Conservation (phyloP, 164 flowering plant species). For the Pachysandra terminalis region DNA sequence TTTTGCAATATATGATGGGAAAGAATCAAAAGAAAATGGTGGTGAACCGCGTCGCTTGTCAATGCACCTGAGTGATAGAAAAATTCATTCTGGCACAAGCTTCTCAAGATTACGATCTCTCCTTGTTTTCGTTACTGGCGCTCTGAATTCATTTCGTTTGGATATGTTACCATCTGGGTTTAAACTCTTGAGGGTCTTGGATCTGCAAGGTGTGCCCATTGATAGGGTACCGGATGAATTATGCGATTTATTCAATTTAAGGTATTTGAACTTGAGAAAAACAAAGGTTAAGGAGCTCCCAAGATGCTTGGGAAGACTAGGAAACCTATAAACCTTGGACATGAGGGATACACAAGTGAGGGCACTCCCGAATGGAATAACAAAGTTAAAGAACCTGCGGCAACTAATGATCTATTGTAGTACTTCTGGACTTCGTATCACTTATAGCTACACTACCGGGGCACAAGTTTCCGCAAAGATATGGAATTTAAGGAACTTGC, state of each 20-base stretch:
- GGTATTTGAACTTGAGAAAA: conserved; percentile 15
- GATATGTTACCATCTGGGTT: not conserved
- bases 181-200: conserved; percentile 9
- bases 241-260: conserved; percentile 16
- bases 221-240: conserved; percentile 9
- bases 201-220: conserved; percentile 4
- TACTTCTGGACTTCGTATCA: not conserved
- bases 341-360: conserved; percentile 6
- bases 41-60: not conserved
- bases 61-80: not conserved
- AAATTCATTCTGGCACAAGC: not conserved
- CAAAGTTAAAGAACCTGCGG: not conserved
- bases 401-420: not conserved
- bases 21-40: not conserved
- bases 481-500: conserved; percentile 5
- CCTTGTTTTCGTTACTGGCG: not conserved
- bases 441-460: not conserved
- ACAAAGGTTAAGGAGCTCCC: conserved; percentile 19
- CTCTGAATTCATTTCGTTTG: not conserved
- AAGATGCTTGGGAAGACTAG: conserved; percentile 13
- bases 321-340: conserved; percentile 18
- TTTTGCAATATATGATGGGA: not conserved
- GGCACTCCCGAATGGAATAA: conserved; percentile 11
- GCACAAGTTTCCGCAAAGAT: not conserved
- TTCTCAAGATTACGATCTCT: not conserved